Base-by-base conservation (phyloP, 768 basidiomycete genomes). In the Agaricus bisporus region DNA sequence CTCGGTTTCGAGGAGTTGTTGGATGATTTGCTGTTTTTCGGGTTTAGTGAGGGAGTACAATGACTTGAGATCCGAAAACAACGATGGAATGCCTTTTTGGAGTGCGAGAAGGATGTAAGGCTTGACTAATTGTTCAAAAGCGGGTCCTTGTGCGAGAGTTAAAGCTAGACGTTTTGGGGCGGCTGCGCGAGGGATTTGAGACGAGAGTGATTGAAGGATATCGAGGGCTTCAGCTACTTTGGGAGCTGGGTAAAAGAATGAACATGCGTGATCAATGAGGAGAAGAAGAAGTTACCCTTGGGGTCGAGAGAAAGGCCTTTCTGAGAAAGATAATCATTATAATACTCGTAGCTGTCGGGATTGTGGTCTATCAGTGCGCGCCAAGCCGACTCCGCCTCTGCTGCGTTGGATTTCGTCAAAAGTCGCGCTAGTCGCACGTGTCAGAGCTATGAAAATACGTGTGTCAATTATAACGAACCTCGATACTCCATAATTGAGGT, bases 11-110 rank as follows among this genome's bases (percentile, higher is more conserved):
- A 83, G 78, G 35, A 87, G 74, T n/a, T 78, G 76, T 60, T 93
- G 84, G 41, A 98, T 81, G 6, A 73, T 68, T 32, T 73, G 67
- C 46, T 81, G 81, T 65, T 95, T 98, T 44, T 70, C 67, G 1
- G 72, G 52, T 55, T 90, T 78, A 8, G 61, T 58, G 35, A 36
- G 38, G 11, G 44, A 47, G 62, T 97, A 98, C 1, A 98, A 78
- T 0, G 84, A 74, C 66, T 98, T 98, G 66, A 98, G 63, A 68
- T 98, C 95, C 15, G 87, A 82, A 63, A 98, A 99, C 2, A 98
- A 73, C 2, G 93, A 97, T 2, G 97, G 97, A 37, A 98, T 76
- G 58, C 95, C 95, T 63, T 90, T 91, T 39, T 75, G 77, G 11
- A 99, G 73, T 8, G 81, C 88, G 4, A 75, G 73, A 5, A 76